Base-by-base conservation (phyloP, 441 rosid species). In the Euphorbia neoarborescens region DNA sequence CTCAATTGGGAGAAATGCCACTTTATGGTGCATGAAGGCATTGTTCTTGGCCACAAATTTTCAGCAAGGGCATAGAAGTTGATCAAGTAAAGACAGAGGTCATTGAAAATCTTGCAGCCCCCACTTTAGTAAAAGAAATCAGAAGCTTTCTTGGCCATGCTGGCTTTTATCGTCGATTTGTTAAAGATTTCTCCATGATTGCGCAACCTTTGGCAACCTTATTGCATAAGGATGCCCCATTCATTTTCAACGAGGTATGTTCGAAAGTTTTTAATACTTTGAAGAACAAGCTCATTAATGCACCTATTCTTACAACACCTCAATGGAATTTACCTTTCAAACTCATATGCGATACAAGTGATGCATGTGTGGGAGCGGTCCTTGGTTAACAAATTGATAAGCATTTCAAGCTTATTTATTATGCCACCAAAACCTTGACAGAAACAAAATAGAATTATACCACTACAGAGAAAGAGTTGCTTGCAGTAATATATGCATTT, bases 1-100 rank as follows among this genome's bases (percentile, higher is more conserved):
- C n/a, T n/a, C n/a, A 27, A 59, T 25, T 59, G 63, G 63, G 63
- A 59, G 17, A 59, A 59, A 12, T 59, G 38, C 11, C 63, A 59
- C 28, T 59, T 59, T 7, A 59, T 25, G 37, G 15, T 59, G 4
- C 5, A 59, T 20, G 63, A 27, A 59, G 35, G n/a, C 2, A 59
- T 59, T 3, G 1, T 1, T 2, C 14, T 42, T 3, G 57, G 57
- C 3, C 57, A 51, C 5, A 19, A 17, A 20, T 3, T 17, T 19
- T 51, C 9, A 3, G 9, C 3, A 1, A 51, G 24, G 9, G 57
- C 19, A 19, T 17, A 20, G n/a, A 51, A n/a, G 22, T 51, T 51
- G 57, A 51, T n/a, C 4, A 3, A 1, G 57, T 22, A 7, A 51
- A 51, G 22, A 25, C n/a, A 4, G 24, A 51, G 5, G 57, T 51